phyloP scores from a whole-genome alignment of 345 rosid genomes.

The Eucalyptus tenuipes region DNA sequence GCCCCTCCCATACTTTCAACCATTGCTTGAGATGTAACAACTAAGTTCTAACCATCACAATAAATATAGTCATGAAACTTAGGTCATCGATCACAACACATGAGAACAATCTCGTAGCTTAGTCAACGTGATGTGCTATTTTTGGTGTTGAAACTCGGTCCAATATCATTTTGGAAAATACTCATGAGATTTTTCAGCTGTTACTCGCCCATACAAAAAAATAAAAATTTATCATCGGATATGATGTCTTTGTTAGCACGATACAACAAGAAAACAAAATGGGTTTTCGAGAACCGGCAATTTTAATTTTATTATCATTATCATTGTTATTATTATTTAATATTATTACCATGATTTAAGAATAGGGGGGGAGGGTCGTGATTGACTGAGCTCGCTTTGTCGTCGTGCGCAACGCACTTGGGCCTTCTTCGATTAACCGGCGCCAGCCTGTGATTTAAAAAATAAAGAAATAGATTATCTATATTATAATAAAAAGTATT shows the following conservation, averaged over 20 bases:
- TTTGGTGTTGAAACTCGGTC: background rate
- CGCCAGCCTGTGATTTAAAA: background rate
- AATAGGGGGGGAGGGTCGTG: background rate
- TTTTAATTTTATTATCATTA: background rate
- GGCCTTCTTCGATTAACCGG: background rate
- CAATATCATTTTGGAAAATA: background rate
- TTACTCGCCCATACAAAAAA: background rate
- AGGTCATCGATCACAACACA: background rate
- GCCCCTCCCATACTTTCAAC: background rate
- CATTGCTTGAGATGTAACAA: too few species aligned
- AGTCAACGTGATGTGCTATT: background rate
- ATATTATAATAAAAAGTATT: background rate
- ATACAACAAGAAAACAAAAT: background rate
- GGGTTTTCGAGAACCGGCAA: background rate
- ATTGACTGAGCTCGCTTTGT: background rate
- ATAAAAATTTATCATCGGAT: fast-evolving
- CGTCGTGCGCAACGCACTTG: background rate
- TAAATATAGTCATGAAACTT: background rate
- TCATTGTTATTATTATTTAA: background rate
- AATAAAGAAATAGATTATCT: background rate
- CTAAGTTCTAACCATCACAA: background rate
- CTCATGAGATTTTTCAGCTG: background rate
- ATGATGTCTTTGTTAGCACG: background rate
- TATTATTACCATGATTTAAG: background rate
- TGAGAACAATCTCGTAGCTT: background rate